Percentiles rank a stretch among this genome's conserved stretches.
phyloP scores from a whole-genome alignment of 2,329 filamentous ascomycete species.

The Colletotrichum sp. region DNA sequence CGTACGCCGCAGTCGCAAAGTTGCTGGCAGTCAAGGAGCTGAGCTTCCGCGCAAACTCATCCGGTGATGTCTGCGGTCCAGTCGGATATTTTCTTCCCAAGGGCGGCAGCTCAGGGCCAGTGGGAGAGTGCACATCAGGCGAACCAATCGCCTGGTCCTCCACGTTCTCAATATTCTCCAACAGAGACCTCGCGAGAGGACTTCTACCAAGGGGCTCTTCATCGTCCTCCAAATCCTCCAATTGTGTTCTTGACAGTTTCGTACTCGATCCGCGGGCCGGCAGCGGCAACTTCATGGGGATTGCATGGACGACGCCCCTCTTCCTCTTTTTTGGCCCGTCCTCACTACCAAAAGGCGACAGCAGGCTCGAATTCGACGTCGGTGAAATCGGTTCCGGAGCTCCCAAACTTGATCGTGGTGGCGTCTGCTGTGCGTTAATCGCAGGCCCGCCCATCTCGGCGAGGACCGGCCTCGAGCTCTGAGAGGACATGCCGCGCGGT shows the following conservation, averaged over 20 bases:
- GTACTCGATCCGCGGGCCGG: not conserved
- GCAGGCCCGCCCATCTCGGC: slow-evolving; percentile 44
- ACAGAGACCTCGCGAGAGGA: not conserved
- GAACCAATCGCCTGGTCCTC: slow-evolving; percentile 2
- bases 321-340: slow-evolving; percentile 23
- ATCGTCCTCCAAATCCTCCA: slow-evolving; percentile 8
- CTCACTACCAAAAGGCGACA: slow-evolving; percentile 11
- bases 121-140: slow-evolving; percentile 2
- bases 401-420: not conserved
- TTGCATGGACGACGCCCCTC: slow-evolving; percentile 8
- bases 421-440: slow-evolving; percentile 34
- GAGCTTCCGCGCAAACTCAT: slow-evolving; percentile 17
- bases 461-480: slow-evolving; percentile 43
- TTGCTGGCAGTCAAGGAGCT: slow-evolving; percentile 17
- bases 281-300: slow-evolving; percentile 18
- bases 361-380: not conserved
- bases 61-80: slow-evolving; percentile 1
- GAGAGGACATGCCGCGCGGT: slow-evolving; percentile 46
- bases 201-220: not conserved
- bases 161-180: not conserved
- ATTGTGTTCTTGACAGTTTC: not conserved
- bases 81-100: not conserved
- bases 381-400: slow-evolving; percentile 6
- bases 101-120: not conserved
- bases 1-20: slow-evolving; percentile 2